Percentiles rank a stretch among this genome's conserved stretches.
These are phyloP conservation scores for Nelumbo lutea DNA, from an alignment of 164 flowering plant species.

Conservation along the genomic window DNA sequence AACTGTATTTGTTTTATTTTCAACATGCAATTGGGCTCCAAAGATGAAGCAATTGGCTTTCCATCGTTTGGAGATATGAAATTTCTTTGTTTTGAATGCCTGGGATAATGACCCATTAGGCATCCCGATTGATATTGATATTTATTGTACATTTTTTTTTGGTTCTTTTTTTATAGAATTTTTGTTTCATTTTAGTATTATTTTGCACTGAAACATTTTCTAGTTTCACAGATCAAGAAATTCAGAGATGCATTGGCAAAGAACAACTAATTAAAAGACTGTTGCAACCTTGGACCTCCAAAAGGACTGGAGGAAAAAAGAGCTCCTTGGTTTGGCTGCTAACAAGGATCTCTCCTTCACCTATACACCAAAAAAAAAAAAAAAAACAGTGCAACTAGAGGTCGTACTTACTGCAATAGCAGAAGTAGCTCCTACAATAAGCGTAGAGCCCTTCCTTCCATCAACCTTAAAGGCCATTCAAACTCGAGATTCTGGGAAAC, in stretches of 20 bases:
- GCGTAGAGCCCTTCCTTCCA: conserved; percentile 17
- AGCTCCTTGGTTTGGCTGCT: conserved; percentile 67
- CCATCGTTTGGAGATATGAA: no score
- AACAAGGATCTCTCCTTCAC: conserved; percentile 62
- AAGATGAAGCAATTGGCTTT: no score
- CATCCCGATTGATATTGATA: background rate
- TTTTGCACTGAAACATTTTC: background rate
- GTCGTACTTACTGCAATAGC: conserved; percentile 14
- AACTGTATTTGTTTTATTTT: no score
- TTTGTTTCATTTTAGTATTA: background rate
- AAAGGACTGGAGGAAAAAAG: conserved; percentile 74
- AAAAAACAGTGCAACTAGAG: conserved; percentile 24
- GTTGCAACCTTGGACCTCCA: conserved; percentile 65
- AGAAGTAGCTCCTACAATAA: conserved; percentile 8
- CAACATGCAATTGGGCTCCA: no score
- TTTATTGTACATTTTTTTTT: background rate
- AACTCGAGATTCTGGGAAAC: conserved; percentile 14
- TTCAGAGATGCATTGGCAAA: conserved; percentile 77
- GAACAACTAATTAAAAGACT: conserved; percentile 38
- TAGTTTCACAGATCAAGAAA: conserved; percentile 61
- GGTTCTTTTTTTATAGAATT: background rate
- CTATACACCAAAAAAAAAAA: conserved; percentile 27
- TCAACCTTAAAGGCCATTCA: conserved; percentile 8
- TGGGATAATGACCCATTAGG: no score
- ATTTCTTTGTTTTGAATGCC: no score